These are phyloP conservation scores for Acer saccharum DNA, from an alignment of 345 rosid genomes.

Conservation along the genomic window DNA sequence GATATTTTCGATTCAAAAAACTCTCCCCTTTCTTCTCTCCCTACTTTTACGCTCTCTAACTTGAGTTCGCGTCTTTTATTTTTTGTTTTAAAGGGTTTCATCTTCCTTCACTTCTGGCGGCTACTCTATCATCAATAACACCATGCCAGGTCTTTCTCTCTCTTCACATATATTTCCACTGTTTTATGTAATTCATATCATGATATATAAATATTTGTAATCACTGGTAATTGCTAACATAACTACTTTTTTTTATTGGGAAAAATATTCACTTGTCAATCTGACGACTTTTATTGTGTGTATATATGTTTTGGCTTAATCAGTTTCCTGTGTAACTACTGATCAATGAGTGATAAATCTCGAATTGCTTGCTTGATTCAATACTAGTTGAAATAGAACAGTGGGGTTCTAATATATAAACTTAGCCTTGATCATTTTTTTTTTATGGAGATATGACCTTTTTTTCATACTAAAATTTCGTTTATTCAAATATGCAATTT, in stretches of 20 bases:
- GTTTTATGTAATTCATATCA: background rate
- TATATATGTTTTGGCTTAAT: background rate
- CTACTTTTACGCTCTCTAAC: background rate
- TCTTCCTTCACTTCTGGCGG: background rate
- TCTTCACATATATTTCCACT: background rate
- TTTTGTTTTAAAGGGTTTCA: background rate
- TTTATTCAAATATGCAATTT: background rate
- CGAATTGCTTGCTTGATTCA: background rate
- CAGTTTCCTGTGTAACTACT: background rate
- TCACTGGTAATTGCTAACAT: background rate
- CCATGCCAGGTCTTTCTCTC: slow-evolving; percentile 21
- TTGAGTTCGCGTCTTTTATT: background rate
- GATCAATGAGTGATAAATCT: background rate
- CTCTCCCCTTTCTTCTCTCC: background rate
- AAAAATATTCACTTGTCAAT: background rate
- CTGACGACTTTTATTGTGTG: too few relatives aligned
- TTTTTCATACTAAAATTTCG: background rate
- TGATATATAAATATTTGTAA: too few relatives aligned
- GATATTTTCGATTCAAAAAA: too few relatives aligned
- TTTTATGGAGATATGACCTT: background rate
- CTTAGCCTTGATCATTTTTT: background rate
- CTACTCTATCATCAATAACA: slow-evolving; percentile 1
- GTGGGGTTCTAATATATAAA: background rate
- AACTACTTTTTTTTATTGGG: background rate
- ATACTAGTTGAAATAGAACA: background rate